These are phyloP conservation scores for Digitaria exilis DNA, from an alignment of 202 grass and related monocot species.

Conservation along the genomic window DNA sequence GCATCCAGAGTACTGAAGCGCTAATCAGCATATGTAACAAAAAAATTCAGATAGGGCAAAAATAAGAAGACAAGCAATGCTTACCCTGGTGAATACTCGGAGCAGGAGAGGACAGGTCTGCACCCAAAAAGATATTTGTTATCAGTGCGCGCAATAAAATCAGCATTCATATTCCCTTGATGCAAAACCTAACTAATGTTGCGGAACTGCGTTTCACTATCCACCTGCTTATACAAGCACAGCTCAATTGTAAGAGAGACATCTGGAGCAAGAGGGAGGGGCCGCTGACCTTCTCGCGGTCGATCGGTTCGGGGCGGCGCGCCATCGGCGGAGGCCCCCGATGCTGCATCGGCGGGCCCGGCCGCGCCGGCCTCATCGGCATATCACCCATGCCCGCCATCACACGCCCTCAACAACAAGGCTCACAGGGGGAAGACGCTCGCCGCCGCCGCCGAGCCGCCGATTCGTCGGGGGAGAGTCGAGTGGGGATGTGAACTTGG, in stretches of 20 bases:
- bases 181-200: background rate
- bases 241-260: background rate
- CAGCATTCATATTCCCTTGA: conserved; percentile 20
- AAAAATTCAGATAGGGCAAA: background rate
- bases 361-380: conserved; percentile 64
- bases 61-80: background rate
- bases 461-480: background rate
- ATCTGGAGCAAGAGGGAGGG: background rate
- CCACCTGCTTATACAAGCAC: background rate
- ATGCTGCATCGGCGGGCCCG: conserved; percentile 63
- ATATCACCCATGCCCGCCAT: conserved; percentile 55
- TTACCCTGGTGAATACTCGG: conserved; percentile 93
- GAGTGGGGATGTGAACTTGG: background rate
- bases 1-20: background rate
- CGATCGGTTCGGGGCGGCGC: conserved; percentile 77
- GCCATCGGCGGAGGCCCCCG: conserved; percentile 70
- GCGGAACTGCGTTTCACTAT: background rate
- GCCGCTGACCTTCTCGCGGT: conserved; percentile 79
- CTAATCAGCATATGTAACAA: background rate
- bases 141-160: conserved; percentile 15
- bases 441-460: background rate
- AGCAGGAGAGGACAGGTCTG: conserved; percentile 98
- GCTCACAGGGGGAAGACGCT: conserved; percentile 2
- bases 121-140: conserved; percentile 24
- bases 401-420: background rate